Conservation (phyloP, 116 monocot species). For the Iris pallida region DNA sequence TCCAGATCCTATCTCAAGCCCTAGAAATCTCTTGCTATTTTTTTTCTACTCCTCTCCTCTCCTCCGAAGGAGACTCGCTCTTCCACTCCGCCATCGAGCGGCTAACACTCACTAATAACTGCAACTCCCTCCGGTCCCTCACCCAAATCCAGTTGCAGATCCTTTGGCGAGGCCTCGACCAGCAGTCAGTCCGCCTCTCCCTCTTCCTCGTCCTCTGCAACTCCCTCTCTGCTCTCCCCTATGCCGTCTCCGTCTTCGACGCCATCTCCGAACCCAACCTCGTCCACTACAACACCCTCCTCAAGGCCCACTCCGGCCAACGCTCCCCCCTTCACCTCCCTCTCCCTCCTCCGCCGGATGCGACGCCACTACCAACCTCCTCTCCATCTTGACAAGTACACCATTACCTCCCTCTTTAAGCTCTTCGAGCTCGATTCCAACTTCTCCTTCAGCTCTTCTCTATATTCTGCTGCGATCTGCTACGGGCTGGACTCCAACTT, state of each 20-base stretch:
- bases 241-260: conserved; percentile 36
- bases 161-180: conserved; percentile 31
- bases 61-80: conserved; percentile 3
- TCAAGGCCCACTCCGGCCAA: conserved; percentile 30
- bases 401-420: conserved; percentile 37
- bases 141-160: conserved; percentile 41
- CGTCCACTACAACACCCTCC: conserved; percentile 35
- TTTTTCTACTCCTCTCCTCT: background rate
- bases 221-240: conserved; percentile 17
- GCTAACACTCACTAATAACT: conserved; percentile 18
- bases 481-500: conserved; percentile 40
- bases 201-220: conserved; percentile 35
- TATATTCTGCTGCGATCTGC: conserved; percentile 34
- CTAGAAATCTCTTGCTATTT: background rate
- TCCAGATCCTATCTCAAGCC: background rate
- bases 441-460: conserved; percentile 16
- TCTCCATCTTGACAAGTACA: conserved; percentile 34
- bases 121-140: conserved; percentile 21
- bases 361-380: background rate
- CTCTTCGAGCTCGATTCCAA: conserved; percentile 18
- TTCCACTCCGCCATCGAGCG: conserved; percentile 10
- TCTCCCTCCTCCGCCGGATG: conserved; percentile 22
- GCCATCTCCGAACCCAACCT: conserved; percentile 30
- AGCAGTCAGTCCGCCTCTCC: conserved; percentile 32
- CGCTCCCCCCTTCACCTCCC: conserved; percentile 5